Evolutionary conservation across 805 yeast genomes (phyloP).

Genomic region (Barnettozyma siamensis): DNA sequence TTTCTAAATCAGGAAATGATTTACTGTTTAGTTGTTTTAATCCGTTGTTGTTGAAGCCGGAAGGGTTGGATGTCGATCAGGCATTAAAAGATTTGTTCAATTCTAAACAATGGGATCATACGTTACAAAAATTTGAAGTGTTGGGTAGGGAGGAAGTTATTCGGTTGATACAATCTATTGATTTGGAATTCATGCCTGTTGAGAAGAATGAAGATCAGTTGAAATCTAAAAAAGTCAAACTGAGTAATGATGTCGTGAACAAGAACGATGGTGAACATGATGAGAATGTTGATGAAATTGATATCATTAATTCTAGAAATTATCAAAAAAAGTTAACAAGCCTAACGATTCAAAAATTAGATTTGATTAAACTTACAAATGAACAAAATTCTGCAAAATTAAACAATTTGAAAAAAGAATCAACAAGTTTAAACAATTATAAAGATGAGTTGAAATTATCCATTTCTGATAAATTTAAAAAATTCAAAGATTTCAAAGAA

Average conservation of each 20-base stretch:
- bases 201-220: too few species aligned
- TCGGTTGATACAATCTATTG: constrained; percentile 8
- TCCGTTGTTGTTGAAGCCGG: too few species aligned
- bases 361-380: constrained; percentile 17
- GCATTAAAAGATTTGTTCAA: too few species aligned
- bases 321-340: constrained; percentile 35
- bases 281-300: constrained; percentile 3
- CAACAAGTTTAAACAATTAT: constrained; percentile 34
- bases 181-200: constrained; percentile 1
- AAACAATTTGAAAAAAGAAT: constrained; percentile 27
- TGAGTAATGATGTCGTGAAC: too few species aligned
- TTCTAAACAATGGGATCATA: too few species aligned
- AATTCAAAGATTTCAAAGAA: constrained; percentile 16
- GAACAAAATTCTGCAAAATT: constrained; percentile 19
- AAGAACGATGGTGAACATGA: constrained; percentile 1
- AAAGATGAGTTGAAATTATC: constrained; percentile 35
- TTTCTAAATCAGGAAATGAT: not conserved
- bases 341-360: constrained; percentile 29
- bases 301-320: constrained; percentile 23
- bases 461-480: constrained; percentile 38
- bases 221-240: constrained; percentile 10
- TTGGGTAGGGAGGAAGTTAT: constrained; percentile 16
- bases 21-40: too few species aligned
- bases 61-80: too few species aligned
- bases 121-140: constrained; percentile 14